Evolutionary conservation across 176 grass and related monocot genomes (phyloP), one percentile per base, ranked within the genome.

Genomic region (Bothriochloa decipiens): DNA sequence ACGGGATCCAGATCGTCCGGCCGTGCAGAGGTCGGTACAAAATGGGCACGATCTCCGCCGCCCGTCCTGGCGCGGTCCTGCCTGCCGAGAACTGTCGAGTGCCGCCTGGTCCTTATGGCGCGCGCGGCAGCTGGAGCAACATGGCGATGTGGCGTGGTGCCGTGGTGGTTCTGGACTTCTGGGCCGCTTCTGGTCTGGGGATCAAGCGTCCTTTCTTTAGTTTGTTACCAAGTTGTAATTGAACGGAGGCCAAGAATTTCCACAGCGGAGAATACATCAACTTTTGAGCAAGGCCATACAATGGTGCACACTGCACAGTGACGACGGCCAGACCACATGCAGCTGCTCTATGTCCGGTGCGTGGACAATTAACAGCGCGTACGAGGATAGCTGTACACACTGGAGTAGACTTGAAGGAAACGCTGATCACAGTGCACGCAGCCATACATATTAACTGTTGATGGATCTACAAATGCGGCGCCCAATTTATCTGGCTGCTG

Each of bases 401-500:
- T 32, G 39, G 65, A 70, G 77, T 85, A 53, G 2, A 35, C 40
- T 25, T 25, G 32, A 89, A 85, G 87, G 18, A 62, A 85, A 81
- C 6, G 52, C 16, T 12, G 29, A 25, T 64, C 86, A 57, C 32
- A 25, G 11, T 74, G 0, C 73, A 0, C 4, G 35, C 47, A 13
- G 26, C 49, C 25, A 66, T 60, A 53, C 25, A 65, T 60, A 66
- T 82, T 82, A 42, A 90, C 55, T 16, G 43, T 43, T 22, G 64
- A 2, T 32, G 29, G 29, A 82, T 46, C 88, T 86, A 47, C 36
- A 86, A 82, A 58, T 7, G 33, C 83, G 88, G 88, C 66, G 72
- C 72, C 0, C 55, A 82, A 82, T 67, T 82, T 86, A 43, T 11
- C 39, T n/a, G 39, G 3, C 39, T 45, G 43, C 42, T 45, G 42